Evolutionary conservation across 2,329 filamentous ascomycete species (phyloP).

Genomic region (Davidsoniella neocaledoniae): DNA sequence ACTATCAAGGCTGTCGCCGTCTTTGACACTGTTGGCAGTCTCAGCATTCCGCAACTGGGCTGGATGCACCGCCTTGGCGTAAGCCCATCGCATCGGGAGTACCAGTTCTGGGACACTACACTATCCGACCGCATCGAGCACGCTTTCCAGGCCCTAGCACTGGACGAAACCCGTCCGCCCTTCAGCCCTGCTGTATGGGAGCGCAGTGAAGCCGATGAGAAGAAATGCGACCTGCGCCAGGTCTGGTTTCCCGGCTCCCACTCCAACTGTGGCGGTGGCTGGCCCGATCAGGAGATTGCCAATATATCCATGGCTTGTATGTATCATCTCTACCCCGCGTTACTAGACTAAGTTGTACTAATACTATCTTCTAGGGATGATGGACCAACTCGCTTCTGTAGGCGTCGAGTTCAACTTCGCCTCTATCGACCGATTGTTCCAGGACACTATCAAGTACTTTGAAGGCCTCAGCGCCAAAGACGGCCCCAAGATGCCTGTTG

Average conservation of each 20-base stretch:
- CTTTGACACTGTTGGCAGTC: slow-evolving; percentile 28
- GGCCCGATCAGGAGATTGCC: slow-evolving; percentile 29
- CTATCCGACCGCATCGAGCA: slow-evolving; percentile 36
- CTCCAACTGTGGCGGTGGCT: slow-evolving; percentile 54
- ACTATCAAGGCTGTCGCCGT: slow-evolving; percentile 27
- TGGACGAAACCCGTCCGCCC: slow-evolving; percentile 37
- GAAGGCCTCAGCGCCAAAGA: slow-evolving; percentile 25
- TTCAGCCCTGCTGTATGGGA: slow-evolving; percentile 42
- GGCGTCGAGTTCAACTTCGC: slow-evolving; percentile 31
- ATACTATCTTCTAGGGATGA: slow-evolving; percentile 28
- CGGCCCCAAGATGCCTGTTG: slow-evolving; percentile 29
- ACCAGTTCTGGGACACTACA: slow-evolving; percentile 36
- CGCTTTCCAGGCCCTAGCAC: slow-evolving; percentile 41
- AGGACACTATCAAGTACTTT: slow-evolving; percentile 19
- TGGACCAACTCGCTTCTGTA: slow-evolving; percentile 36
- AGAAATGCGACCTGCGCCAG: slow-evolving; percentile 26
- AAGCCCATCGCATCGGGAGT: slow-evolving; percentile 27
- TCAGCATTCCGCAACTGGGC: slow-evolving; percentile 27
- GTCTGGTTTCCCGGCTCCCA: slow-evolving; percentile 58
- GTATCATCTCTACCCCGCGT: slow-evolving; percentile 8
- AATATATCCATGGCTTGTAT: slow-evolving; percentile 24
- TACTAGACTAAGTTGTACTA: background rate
- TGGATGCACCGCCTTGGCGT: slow-evolving; percentile 32
- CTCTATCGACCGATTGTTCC: slow-evolving; percentile 18
- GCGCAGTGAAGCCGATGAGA: slow-evolving; percentile 15